Conservation (phyloP, 2,329 filamentous ascomycete species). For the Diaporthe nobilis region DNA sequence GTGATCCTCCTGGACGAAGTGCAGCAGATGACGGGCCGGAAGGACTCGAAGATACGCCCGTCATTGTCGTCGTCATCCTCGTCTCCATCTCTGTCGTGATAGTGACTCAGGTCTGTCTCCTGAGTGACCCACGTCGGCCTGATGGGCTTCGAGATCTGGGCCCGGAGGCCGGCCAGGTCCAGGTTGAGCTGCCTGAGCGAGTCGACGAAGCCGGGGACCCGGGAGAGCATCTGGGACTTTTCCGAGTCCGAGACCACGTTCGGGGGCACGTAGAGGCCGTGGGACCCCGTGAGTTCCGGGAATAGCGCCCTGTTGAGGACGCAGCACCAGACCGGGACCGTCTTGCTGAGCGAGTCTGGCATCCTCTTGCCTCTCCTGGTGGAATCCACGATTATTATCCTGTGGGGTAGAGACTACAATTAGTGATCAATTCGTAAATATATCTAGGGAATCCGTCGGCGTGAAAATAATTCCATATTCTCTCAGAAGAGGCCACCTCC, state of each 20-base stretch:
- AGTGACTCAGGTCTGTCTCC: constrained; percentile 64
- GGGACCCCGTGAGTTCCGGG: constrained; percentile 61
- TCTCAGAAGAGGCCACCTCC: background rate
- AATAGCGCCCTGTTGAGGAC: constrained; percentile 88
- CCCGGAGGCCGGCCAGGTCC: constrained; percentile 67
- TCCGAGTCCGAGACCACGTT: constrained; percentile 81
- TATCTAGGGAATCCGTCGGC: background rate
- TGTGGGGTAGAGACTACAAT: constrained; percentile 46
- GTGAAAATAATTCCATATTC: background rate
- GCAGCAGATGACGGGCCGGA: constrained; percentile 84
- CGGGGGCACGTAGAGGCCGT: constrained; percentile 78
- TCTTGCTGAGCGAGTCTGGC: constrained; percentile 95
- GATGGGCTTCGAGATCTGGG: constrained; percentile 78
- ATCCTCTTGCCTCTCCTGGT: constrained; percentile 93
- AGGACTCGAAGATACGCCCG: constrained; percentile 65
- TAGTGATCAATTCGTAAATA: background rate
- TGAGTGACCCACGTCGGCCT: constrained; percentile 86
- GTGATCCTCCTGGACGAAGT: constrained; percentile 83
- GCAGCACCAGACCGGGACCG: constrained; percentile 92
- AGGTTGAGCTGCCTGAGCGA: constrained; percentile 71
- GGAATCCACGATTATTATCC: constrained; percentile 90
- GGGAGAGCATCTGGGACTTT: constrained; percentile 80
- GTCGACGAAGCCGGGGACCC: constrained; percentile 69
- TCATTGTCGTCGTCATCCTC: constrained; percentile 8
- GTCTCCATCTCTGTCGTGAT: constrained; percentile 45